These are phyloP conservation scores for Simplicillium aogashimaense DNA, from an alignment of 2,329 filamentous ascomycete species.

Conservation along the genomic window DNA sequence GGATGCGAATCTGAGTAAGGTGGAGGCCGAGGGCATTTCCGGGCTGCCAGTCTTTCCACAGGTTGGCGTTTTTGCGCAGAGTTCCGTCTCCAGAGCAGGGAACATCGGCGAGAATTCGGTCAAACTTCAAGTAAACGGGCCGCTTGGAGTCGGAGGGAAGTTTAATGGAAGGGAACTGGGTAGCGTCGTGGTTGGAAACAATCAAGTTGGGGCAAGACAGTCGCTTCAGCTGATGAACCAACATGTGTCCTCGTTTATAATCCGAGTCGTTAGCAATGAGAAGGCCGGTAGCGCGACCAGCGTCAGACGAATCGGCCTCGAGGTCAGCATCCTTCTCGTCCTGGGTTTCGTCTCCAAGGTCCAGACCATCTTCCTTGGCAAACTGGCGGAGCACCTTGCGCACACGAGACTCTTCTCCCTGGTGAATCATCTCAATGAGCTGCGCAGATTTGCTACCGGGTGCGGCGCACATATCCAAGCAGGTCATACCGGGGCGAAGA, in stretches of 20 bases:
- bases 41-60: conserved; percentile 94
- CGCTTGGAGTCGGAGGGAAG: conserved; percentile 53
- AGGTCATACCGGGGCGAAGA: conserved; percentile 80
- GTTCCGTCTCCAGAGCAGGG: conserved; percentile 96
- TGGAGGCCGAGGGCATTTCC: conserved; percentile 82
- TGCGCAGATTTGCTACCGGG: conserved; percentile 96
- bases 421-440: conserved; percentile 87
- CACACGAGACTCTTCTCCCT: conserved; percentile 82
- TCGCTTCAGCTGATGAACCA: conserved; percentile 96
- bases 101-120: conserved; percentile 91
- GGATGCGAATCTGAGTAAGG: conserved; percentile 76
- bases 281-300: conserved; percentile 81
- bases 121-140: conserved; percentile 82
- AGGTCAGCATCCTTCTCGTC: conserved; percentile 40
- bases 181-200: conserved; percentile 96
- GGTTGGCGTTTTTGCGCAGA: conserved; percentile 78
- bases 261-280: conserved; percentile 94
- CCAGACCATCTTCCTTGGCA: conserved; percentile 49
- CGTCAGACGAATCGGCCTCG: conserved; percentile 55
- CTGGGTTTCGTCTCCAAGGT: conserved; percentile 36
- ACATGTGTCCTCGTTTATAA: conserved; percentile 93
- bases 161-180: conserved; percentile 85
- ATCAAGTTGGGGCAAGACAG: conserved; percentile 93
- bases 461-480: conserved; percentile 91
- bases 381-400: conserved; percentile 57